phyloP scores from a whole-genome alignment of 768 basidiomycete species.

The Hygrophoropsis aurantiaca region DNA sequence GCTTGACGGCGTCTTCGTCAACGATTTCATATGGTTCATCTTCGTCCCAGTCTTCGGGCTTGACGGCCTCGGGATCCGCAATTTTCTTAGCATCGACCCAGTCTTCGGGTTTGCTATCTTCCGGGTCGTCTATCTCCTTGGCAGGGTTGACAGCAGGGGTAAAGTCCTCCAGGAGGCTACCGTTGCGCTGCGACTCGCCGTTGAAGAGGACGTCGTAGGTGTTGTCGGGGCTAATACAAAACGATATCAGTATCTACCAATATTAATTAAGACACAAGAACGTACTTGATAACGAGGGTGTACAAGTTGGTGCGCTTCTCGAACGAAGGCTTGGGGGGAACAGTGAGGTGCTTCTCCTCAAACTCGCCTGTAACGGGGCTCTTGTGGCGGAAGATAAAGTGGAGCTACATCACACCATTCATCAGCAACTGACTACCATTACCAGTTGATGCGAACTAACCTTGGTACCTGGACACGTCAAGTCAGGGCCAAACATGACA shows the following conservation, averaged over 20 bases:
- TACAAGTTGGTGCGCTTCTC: slow-evolving; percentile 92
- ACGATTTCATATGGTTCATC: slow-evolving; percentile 89
- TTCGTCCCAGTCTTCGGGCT: slow-evolving; percentile 99
- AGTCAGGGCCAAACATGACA: slow-evolving; percentile 97
- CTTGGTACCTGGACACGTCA: slow-evolving; percentile 91
- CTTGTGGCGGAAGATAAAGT: slow-evolving; percentile 99
- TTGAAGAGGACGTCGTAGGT: slow-evolving; percentile 92
- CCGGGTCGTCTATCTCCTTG: slow-evolving; percentile 89
- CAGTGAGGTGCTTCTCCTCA: slow-evolving; percentile 94
- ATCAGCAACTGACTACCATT: slow-evolving; percentile 1
- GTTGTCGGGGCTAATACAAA: slow-evolving; percentile 73
- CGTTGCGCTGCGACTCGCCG: slow-evolving; percentile 75
- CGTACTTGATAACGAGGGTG: slow-evolving; percentile 89
- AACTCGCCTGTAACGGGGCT: slow-evolving; percentile 89
- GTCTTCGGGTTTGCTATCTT: slow-evolving; percentile 84
- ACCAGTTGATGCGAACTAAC: slow-evolving; percentile 34
- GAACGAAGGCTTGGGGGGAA: slow-evolving; percentile 81
- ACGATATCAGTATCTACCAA: neutral
- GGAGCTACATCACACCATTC: slow-evolving; percentile 52
- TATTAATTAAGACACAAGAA: slow-evolving; percentile 18
- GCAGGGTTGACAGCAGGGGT: slow-evolving; percentile 90
- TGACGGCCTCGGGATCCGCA: slow-evolving; percentile 77
- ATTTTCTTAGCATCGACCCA: slow-evolving; percentile 95
- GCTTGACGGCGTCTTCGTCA: slow-evolving; percentile 86
- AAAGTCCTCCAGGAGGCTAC: slow-evolving; percentile 91